Evolutionary conservation across 305 asterid species (phyloP).

Genomic region (Euphrasia arctica): DNA sequence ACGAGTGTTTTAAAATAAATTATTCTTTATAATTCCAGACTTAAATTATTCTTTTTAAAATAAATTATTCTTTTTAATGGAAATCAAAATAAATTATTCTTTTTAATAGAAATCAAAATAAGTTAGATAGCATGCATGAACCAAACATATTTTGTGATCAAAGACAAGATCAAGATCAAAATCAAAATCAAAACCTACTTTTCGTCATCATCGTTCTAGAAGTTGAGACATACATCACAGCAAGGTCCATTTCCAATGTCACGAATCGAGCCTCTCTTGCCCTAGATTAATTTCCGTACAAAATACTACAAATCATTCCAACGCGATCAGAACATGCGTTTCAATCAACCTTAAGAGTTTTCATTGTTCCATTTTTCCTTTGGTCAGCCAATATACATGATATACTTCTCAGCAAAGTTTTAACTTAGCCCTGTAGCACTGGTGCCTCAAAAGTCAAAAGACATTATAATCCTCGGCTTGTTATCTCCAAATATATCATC

Average conservation of each 20-base stretch:
- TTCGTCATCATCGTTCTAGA: neutral
- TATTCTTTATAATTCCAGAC: too few relatives aligned
- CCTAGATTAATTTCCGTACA: neutral
- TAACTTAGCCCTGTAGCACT: neutral
- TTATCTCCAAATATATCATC: neutral
- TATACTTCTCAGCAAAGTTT: neutral
- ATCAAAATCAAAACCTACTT: neutral
- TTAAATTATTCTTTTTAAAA: too few relatives aligned
- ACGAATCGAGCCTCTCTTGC: neutral
- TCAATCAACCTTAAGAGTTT: neutral
- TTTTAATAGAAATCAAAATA: too few relatives aligned
- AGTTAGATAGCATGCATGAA: neutral
- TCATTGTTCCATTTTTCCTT: neutral
- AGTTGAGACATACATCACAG: neutral
- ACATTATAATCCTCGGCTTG: neutral
- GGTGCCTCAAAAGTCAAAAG: neutral
- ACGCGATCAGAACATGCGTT: neutral
- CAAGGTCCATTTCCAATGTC: neutral
- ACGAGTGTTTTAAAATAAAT: too few relatives aligned
- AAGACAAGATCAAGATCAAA: neutral
- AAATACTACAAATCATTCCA: neutral
- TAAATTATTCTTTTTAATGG: too few relatives aligned
- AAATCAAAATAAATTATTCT: too few relatives aligned
- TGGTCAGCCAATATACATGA: neutral
- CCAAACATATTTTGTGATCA: neutral